Base-by-base conservation (phyloP, 192 early-diverging fungal genomes). In the Allomyces macrogynus region DNA sequence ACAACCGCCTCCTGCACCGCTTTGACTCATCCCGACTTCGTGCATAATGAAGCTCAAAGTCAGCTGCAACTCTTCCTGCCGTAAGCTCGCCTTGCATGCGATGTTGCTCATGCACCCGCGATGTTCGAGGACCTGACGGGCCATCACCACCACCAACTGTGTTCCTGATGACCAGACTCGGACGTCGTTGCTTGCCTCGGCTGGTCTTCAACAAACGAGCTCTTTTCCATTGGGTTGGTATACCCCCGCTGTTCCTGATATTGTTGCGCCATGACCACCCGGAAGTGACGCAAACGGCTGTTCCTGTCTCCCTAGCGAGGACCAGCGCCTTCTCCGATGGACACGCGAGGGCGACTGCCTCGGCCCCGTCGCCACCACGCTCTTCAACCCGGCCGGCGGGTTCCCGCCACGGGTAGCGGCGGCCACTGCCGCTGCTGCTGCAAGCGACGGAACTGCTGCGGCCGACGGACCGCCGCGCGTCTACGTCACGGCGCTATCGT, bases 161-260 rank as follows among this genome's bases (percentile, higher is more conserved):
- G 5, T 2, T 40, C 32, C 0, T 9, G 23, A 61, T 61, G n/a
- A 61, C 22, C 44, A 81, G 80, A 81, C 64, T 64, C 63, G 16
- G 80, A 81, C 62, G 69, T 78, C 14, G 78, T 82, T 10, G 69
- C 76, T n/a, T 78, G 72, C 23, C 73, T 81, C 23, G 77, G 80
- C 40, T 82, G 81, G 81, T 76, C 74, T 3, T 64, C 70, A 22
- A 80, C 81, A 65, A 82, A 78, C 65, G 81, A 82, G 66, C 73
- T 82, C 14, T 82, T 68, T 61, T 78, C 81, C n/a, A 73, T 68
- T 65, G 76, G 79, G 79, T 80, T 73, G 64, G 62, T 63, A 40
- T 40, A 7, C 32, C 32, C 32, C 32, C 32, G 4, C 4, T 22
- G 23, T 23, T 66, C 10, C 9, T 14, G 42, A 65, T 1, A 7